phyloP scores from a whole-genome alignment of 1,284 basidiomycete species.

The Heterobasidion irregulare region DNA sequence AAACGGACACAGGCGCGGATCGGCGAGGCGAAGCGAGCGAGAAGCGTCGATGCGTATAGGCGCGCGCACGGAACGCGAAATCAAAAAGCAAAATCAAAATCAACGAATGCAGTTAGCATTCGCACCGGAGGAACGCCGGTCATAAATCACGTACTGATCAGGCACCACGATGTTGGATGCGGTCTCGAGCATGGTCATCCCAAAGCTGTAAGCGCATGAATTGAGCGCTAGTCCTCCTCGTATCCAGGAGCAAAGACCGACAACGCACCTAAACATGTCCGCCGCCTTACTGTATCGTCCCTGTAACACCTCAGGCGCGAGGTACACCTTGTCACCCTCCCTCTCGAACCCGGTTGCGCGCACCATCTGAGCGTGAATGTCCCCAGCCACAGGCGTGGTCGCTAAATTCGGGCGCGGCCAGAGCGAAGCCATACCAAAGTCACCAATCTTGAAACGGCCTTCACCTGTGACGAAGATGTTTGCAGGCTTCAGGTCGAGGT shows the following conservation, averaged over 20 bases:
- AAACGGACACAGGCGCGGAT: not conserved
- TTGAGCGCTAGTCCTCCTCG: not conserved
- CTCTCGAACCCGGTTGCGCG: conserved; percentile 69
- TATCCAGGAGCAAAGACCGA: conserved; percentile 1
- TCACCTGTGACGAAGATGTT: conserved; percentile 91
- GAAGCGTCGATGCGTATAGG: not conserved
- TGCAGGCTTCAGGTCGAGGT: conserved; percentile 96
- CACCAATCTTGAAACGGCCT: conserved; percentile 94
- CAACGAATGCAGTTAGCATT: not conserved
- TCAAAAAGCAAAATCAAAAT: not conserved
- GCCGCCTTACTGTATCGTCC: conserved; percentile 90
- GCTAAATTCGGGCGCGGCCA: conserved; percentile 56
- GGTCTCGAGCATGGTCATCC: conserved; percentile 92
- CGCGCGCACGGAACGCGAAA: not conserved
- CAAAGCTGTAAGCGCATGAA: conserved; percentile 51
- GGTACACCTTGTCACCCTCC: conserved; percentile 96
- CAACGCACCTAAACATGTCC: conserved; percentile 84
- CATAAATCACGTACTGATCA: conserved; percentile 68
- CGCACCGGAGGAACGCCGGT: not conserved
- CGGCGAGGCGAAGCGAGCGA: not conserved
- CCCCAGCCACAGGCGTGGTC: conserved; percentile 12
- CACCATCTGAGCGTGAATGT: conserved; percentile 8
- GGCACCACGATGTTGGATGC: conserved; percentile 95
- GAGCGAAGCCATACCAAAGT: conserved; percentile 94
- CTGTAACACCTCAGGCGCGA: conserved; percentile 95